A percentile compares a stretch with the other conserved stretches of the same genome.
Evolutionary conservation across 2,329 filamentous ascomycete genomes (phyloP).

Genomic region (Didymellaceae sp.): DNA sequence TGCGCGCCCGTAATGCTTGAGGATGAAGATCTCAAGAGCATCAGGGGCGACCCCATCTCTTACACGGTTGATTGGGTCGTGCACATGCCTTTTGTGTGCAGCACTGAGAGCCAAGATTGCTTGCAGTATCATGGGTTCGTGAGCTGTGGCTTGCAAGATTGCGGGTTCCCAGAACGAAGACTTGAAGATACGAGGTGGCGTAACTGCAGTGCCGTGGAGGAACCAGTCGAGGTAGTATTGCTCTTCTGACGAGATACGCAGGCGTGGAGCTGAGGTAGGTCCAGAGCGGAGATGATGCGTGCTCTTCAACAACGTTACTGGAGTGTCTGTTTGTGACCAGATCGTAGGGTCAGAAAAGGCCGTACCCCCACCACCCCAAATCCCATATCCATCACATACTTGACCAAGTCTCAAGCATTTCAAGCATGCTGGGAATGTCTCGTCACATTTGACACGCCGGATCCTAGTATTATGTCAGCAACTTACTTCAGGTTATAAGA

Average conservation of each 20-base stretch:
- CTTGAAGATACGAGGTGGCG: constrained; percentile 13
- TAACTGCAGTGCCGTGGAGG: constrained; percentile 11
- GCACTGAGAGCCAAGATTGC: constrained; percentile 12
- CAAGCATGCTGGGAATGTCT: constrained; percentile 46
- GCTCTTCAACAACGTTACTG: background rate
- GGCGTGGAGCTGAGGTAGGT: background rate
- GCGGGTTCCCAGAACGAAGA: constrained; percentile 16
- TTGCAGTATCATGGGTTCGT: constrained; percentile 14
- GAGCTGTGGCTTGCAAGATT: constrained; percentile 8
- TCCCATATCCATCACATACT: constrained; percentile 53
- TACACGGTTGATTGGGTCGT: constrained; percentile 3
- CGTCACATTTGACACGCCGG: constrained; percentile 47
- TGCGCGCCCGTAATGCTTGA: constrained; percentile 10
- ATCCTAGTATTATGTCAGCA: constrained; percentile 18
- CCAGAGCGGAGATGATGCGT: background rate
- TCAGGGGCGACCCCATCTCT: constrained; percentile 8
- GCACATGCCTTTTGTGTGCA: constrained; percentile 10
- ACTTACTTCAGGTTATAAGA: background rate
- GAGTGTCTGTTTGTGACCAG: background rate
- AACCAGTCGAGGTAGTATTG: constrained; percentile 20
- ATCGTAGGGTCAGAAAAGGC: background rate
- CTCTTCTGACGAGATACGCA: constrained; percentile 6
- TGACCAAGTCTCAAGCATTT: constrained; percentile 47
- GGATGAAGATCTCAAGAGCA: constrained; percentile 4
- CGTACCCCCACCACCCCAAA: constrained; percentile 49